A percentile compares a stretch with the other conserved stretches of the same genome.
These are phyloP conservation scores for Digitaria exilis DNA, from an alignment of 202 grass and related monocot genomes.

Conservation along the genomic window DNA sequence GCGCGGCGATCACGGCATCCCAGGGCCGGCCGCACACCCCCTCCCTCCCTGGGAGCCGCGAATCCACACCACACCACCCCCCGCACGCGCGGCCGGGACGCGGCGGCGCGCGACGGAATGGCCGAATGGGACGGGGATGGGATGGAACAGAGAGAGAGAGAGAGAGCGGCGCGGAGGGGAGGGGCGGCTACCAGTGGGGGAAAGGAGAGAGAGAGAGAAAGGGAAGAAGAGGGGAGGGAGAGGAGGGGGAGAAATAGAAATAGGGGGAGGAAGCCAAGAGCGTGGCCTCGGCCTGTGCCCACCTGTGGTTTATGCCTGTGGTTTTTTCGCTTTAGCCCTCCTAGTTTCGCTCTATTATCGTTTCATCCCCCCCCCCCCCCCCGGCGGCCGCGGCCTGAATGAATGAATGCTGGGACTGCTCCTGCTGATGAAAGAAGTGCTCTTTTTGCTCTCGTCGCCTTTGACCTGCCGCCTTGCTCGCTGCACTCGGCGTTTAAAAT, in stretches of 20 bases:
- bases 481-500: conserved; percentile 1
- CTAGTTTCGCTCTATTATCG: no score
- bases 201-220: conserved; percentile 40
- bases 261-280: conserved; percentile 1
- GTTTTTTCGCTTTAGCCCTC: conserved; percentile 14
- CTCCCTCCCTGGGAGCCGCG: neutral
- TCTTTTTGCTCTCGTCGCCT: neutral
- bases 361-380: no score
- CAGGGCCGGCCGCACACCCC: no score
- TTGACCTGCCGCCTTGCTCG: neutral
- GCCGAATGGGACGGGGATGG: conserved; percentile 44
- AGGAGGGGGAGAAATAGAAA: conserved; percentile 23
- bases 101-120: conserved; percentile 49
- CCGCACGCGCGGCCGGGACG: neutral
- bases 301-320: conserved; percentile 28
- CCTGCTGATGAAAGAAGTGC: neutral
- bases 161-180: neutral
- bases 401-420: neutral
- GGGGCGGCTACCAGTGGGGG: conserved; percentile 12
- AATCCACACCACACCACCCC: neutral
- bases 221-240: neutral
- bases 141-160: conserved; percentile 55
- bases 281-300: neutral
- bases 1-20: conserved; percentile 59
- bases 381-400: no score